Evolutionary conservation across 2,329 filamentous ascomycete genomes (phyloP).

Genomic region (Phialemonium atrogriseum): DNA sequence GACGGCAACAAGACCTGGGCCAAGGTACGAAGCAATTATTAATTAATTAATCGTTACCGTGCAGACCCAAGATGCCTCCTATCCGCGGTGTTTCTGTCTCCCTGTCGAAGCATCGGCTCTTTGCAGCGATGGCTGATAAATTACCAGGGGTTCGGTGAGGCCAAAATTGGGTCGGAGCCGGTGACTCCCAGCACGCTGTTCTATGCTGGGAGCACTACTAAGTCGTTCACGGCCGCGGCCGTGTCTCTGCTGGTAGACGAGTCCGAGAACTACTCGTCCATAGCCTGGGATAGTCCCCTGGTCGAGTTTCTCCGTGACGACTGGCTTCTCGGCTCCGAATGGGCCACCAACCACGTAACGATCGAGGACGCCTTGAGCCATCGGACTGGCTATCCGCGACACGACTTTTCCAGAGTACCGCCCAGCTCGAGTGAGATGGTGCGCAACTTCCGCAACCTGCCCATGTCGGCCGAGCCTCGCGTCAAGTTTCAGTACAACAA

Average conservation of each 20-base stretch:
- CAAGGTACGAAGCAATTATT: too few species aligned
- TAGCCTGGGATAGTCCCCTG: slow-evolving; percentile 39
- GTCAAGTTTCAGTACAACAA: slow-evolving; percentile 40
- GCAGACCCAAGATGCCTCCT: too few species aligned
- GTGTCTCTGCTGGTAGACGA: slow-evolving; percentile 41
- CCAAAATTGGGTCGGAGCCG: too few species aligned
- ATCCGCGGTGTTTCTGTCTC: too few species aligned
- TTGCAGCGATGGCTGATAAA: too few species aligned
- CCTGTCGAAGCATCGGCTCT: too few species aligned
- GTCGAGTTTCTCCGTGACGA: slow-evolving; percentile 39
- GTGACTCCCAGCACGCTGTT: slow-evolving; percentile 42
- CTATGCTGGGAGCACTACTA: slow-evolving; percentile 47
- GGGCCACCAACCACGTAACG: slow-evolving; percentile 39
- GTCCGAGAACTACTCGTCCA: slow-evolving; percentile 27
- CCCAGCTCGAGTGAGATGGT: slow-evolving; percentile 27
- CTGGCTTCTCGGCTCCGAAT: slow-evolving; percentile 38
- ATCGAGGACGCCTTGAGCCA: slow-evolving; percentile 47
- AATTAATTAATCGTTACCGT: too few species aligned
- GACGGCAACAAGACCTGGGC: slow-evolving; percentile 32
- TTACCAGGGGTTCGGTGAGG: too few species aligned
- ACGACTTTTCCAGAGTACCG: slow-evolving; percentile 23
- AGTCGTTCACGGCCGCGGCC: slow-evolving; percentile 42
- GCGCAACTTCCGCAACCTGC: slow-evolving; percentile 35
- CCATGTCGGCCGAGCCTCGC: slow-evolving; percentile 33
- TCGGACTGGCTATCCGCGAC: slow-evolving; percentile 38